Percentiles rank a stretch among this genome's conserved stretches.
phyloP scores from a whole-genome alignment of 169 alveolate species.

The Cryptosporidium sp. region DNA sequence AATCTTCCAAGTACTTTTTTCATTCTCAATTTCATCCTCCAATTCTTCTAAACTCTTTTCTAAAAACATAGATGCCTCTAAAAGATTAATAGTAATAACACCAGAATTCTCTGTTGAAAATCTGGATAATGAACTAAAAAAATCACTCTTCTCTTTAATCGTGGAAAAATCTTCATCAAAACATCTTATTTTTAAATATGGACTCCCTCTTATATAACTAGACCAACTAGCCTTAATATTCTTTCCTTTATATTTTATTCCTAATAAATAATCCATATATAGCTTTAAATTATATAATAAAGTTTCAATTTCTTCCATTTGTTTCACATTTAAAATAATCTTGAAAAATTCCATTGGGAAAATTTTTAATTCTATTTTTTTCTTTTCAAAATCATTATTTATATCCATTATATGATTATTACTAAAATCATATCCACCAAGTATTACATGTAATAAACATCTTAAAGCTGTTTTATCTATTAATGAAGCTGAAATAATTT shows the following conservation, averaged over 20 bases:
- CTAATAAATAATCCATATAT: slow-evolving; percentile 30
- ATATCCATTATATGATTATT: not conserved
- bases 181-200: slow-evolving; percentile 34
- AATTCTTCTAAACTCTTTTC: slow-evolving; percentile 16
- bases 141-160: slow-evolving; percentile 17
- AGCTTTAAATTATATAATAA: slow-evolving; percentile 23
- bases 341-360: slow-evolving; percentile 40
- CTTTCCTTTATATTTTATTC: not conserved
- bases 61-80: slow-evolving; percentile 26
- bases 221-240: slow-evolving; percentile 1
- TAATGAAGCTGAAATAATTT: slow-evolving; percentile 30
- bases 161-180: slow-evolving; percentile 29
- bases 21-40: slow-evolving; percentile 39
- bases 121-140: not conserved
- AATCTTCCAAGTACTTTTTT: slow-evolving; percentile 1
- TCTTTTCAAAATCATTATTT: not conserved
- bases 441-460: slow-evolving; percentile 43
- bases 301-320: slow-evolving; percentile 42
- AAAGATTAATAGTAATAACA: slow-evolving; percentile 34
- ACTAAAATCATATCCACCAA: not conserved
- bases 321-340: slow-evolving; percentile 18
- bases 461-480: slow-evolving; percentile 49
- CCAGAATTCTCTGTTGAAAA: slow-evolving; percentile 58
- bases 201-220: slow-evolving; percentile 62
- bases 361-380: not conserved